phyloP scores from a whole-genome alignment of 208 protist genomes.

The Porcisia deanei region DNA sequence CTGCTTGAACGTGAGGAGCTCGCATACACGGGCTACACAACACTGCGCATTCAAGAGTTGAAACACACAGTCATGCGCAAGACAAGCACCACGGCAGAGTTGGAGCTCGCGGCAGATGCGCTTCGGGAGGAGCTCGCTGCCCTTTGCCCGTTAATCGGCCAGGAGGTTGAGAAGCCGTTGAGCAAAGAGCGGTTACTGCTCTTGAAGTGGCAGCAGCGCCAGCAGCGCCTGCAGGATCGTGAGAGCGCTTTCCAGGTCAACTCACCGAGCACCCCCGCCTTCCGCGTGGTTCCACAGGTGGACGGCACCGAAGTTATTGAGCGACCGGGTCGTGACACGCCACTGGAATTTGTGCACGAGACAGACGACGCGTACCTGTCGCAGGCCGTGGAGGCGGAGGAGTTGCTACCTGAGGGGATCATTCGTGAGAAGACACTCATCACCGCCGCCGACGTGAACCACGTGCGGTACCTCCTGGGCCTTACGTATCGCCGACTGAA shows the following conservation, averaged over 20 bases:
- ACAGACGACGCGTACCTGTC: conserved; percentile 28
- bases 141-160: conserved; percentile 34
- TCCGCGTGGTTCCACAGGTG: conserved; percentile 21
- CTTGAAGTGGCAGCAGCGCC: conserved; percentile 43
- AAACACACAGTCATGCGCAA: conserved; percentile 45
- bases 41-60: conserved; percentile 42
- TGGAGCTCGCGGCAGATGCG: conserved; percentile 28
- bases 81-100: conserved; percentile 20
- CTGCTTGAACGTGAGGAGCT: conserved; percentile 59
- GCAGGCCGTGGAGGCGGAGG: conserved; percentile 32
- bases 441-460: conserved; percentile 57
- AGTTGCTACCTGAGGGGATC: conserved; percentile 14
- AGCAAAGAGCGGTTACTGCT: conserved; percentile 29
- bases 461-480: conserved; percentile 71
- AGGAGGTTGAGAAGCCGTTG: conserved; percentile 41
- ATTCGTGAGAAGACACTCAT: conserved; percentile 31
- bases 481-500: conserved; percentile 52
- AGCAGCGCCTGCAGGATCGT: conserved; percentile 24
- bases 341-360: conserved; percentile 1
- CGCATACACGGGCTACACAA: conserved; percentile 69
- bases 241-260: conserved; percentile 26
- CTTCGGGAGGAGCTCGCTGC: conserved; percentile 43
- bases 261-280: neutral
- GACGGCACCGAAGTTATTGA: conserved; percentile 37
- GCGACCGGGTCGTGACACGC: conserved; percentile 12